Evolutionary conservation across 2,329 filamentous ascomycete species (phyloP).

Genomic region (Diaporthe citrichinensis): DNA sequence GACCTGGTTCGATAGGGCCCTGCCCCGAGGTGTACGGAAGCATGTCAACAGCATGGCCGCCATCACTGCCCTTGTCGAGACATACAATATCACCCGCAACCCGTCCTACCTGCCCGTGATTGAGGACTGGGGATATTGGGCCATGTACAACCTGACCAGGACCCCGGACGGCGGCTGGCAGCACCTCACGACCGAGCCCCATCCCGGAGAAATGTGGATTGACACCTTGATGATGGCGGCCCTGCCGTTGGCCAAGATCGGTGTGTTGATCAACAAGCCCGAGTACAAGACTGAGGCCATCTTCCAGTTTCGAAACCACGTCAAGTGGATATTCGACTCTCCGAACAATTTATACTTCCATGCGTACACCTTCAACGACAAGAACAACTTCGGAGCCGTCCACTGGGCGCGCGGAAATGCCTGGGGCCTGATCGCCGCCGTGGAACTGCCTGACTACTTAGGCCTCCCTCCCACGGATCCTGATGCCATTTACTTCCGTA

Average conservation of each 20-base stretch:
- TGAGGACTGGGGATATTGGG: conserved; percentile 3
- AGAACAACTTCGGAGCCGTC: background rate
- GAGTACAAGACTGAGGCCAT: conserved; percentile 2
- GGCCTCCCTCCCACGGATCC: background rate
- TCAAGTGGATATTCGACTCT: conserved; percentile 19
- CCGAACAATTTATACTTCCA: background rate
- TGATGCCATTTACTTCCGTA: background rate
- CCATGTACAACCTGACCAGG: conserved; percentile 9
- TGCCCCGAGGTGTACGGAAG: background rate
- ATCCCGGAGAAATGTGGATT: background rate
- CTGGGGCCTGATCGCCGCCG: conserved; percentile 17
- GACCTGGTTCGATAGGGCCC: background rate
- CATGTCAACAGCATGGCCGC: conserved; percentile 20
- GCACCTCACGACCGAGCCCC: conserved; percentile 1
- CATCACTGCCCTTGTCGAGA: conserved; percentile 3
- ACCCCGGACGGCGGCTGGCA: conserved; percentile 19
- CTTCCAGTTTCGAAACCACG: conserved; percentile 20
- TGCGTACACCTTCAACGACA: conserved; percentile 9
- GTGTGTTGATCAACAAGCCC: conserved; percentile 1
- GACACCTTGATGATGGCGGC: conserved; percentile 13
- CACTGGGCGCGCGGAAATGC: conserved; percentile 16
- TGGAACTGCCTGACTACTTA: conserved; percentile 12
- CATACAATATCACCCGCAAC: background rate
- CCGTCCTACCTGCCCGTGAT: conserved; percentile 7
- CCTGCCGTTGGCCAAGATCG: conserved; percentile 1